Percentiles rank a stretch among this genome's conserved stretches.
Conservation (phyloP, 352 stramenopile genomes). For the Phytophthora hibernalis region DNA sequence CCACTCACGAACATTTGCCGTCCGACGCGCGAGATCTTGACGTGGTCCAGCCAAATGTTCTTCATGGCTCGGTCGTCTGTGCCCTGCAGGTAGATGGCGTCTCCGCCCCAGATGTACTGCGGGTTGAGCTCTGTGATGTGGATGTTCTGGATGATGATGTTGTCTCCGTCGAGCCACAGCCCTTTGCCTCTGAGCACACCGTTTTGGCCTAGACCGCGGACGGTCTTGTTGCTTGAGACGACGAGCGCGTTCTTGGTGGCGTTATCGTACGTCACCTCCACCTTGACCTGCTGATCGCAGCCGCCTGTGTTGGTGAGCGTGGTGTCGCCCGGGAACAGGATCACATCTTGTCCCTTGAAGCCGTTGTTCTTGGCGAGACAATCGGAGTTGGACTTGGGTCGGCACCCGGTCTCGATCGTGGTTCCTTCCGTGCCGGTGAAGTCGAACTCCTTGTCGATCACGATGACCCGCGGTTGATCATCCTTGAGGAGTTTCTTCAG, state of each 20-base stretch:
- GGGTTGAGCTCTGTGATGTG: conserved; percentile 53
- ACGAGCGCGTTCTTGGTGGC: conserved; percentile 31
- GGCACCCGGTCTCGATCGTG: conserved; percentile 45
- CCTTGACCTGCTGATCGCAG: conserved; percentile 35
- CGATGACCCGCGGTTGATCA: conserved; percentile 38
- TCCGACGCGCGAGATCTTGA: conserved; percentile 46
- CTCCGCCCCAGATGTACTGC: conserved; percentile 42
- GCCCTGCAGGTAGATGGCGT: conserved; percentile 37
- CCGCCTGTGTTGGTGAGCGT: conserved; percentile 51
- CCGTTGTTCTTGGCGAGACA: conserved; percentile 52
- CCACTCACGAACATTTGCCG: conserved; percentile 51
- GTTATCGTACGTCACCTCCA: conserved; percentile 41
- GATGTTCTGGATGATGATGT: conserved; percentile 55
- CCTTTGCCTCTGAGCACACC: conserved; percentile 38
- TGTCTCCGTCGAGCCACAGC: conserved; percentile 30
- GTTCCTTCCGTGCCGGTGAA: conserved; percentile 40
- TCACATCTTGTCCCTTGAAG: conserved; percentile 45
- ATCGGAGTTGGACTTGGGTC: conserved; percentile 33
- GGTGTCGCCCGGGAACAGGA: conserved; percentile 46
- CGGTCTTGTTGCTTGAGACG: conserved; percentile 39
- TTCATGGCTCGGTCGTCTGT: conserved; percentile 25
- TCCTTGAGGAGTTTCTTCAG: conserved; percentile 39
- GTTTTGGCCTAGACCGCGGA: conserved; percentile 27
- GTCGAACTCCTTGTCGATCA: conserved; percentile 48
- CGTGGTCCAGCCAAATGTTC: conserved; percentile 55